Evolutionary conservation across 129 eudicot genomes (phyloP), one percentile per base, ranked within the genome.

Genomic region (Flaveria linearis): DNA sequence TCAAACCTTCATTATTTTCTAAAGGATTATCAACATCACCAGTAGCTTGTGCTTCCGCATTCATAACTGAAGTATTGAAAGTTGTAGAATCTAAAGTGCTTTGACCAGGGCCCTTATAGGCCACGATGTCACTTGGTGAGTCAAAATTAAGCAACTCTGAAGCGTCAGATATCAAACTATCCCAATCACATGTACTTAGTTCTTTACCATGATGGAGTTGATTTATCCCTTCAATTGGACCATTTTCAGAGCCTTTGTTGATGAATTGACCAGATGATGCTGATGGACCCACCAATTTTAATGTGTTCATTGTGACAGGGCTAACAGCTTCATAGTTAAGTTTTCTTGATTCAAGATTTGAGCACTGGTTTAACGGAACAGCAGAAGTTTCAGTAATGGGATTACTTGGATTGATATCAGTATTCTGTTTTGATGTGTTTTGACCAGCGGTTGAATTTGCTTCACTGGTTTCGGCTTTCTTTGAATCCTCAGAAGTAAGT

Each of bases 131-230:
- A 80, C 76, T 69, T 22, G 93, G 97, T 41, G 96, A 93, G 58
- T 87, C 88, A 58, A 87, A 93, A 26, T 76, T 76, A 57, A 86
- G 84, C 77, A 85, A 61, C 67, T 91, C 93, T 3, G 90, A 58
- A 71, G 88, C 83, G 80, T 85, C 89, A 22, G 84, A 74, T 74
- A 93, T 78, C 84, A 93, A 57, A 80, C 75, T 82, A 69, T 86
- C 86, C 97, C 92, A 90, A 76, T 87, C 96, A 80, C 90, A 86
- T 56, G 75, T 77, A 9, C 90, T 11, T 41, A 30, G 90, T 79
- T 91, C 96, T 79, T 77, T 83, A 78, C 78, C 75, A 68, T 81
- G 87, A 74, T 78, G 80, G 20, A 81, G 73, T 66, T 82, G 80
- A 79, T 69, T 52, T 20, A 64, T 65, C 49, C 80, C 87, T 33